Evolutionary conservation across 371 early-diverging fungal species (phyloP).

Genomic region (Mucor lusitanicus): DNA sequence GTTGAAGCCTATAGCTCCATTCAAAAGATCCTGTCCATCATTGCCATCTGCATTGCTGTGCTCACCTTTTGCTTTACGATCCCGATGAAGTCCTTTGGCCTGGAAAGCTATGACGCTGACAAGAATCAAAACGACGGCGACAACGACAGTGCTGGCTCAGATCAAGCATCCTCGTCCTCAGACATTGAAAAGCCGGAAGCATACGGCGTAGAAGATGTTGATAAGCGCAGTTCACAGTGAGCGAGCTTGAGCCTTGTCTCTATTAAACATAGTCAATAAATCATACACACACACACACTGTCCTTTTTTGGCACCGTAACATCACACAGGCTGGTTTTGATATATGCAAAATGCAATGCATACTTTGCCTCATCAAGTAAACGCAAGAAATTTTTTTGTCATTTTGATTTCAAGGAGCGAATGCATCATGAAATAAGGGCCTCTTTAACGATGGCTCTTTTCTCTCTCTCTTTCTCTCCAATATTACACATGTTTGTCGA

Average conservation of each 20-base stretch:
- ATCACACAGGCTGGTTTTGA: background rate
- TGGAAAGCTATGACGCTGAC: constrained; percentile 13
- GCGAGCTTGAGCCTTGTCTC: too few relatives aligned
- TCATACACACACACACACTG: background rate
- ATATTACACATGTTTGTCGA: constrained; percentile 2
- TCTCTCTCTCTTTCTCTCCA: background rate
- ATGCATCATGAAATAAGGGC: background rate
- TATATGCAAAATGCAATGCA: background rate
- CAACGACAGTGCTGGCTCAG: background rate
- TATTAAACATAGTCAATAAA: too few relatives aligned
- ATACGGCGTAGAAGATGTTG: too few relatives aligned
- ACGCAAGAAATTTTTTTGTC: background rate
- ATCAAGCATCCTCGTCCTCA: background rate
- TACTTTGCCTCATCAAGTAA: background rate
- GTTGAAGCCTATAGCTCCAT: constrained; percentile 34
- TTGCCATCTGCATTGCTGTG: constrained; percentile 29
- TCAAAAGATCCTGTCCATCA: constrained; percentile 31
- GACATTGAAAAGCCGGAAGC: too few relatives aligned
- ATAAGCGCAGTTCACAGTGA: too few relatives aligned
- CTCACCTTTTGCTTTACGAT: constrained; percentile 31
- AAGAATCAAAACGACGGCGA: background rate
- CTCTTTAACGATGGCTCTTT: background rate
- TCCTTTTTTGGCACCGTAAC: background rate
- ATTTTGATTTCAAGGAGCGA: background rate
- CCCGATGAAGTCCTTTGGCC: constrained; percentile 43